Percentiles rank a stretch among this genome's conserved stretches.
These are phyloP conservation scores for Limnomonas spitsbergensis DNA, from an alignment of 139 green algal species.

Conservation along the genomic window DNA sequence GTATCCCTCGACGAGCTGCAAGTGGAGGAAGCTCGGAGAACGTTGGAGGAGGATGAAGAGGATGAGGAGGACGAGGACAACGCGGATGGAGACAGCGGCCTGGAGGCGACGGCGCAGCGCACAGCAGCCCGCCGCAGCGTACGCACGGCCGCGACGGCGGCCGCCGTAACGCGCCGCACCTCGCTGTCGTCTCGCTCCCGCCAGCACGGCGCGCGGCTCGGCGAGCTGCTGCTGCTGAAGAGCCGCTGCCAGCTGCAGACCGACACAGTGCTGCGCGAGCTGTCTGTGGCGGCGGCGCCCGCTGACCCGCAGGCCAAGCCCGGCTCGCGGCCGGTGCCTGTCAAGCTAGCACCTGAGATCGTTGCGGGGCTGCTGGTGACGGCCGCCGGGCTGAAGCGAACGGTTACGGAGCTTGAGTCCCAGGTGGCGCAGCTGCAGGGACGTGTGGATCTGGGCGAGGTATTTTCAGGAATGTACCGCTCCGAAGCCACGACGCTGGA, in stretches of 20 bases:
- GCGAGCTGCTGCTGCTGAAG: slow-evolving; percentile 1
- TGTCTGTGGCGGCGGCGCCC: not conserved
- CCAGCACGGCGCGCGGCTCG: not conserved
- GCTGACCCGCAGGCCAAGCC: too few relatives aligned
- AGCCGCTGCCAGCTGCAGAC: not conserved
- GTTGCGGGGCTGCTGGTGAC: not conserved
- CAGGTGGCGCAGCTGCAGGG: not conserved
- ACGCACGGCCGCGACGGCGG: too few relatives aligned
- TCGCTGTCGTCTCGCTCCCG: not conserved
- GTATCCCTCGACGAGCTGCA: not conserved
- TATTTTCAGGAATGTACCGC: not conserved
- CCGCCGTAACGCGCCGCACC: not conserved
- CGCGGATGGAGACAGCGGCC: not conserved
- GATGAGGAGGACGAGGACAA: not conserved
- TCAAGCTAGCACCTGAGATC: not conserved
- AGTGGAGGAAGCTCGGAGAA: too few relatives aligned
- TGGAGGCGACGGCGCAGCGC: not conserved
- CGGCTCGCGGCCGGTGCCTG: too few relatives aligned
- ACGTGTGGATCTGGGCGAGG: not conserved
- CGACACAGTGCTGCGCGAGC: not conserved
- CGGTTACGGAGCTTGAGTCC: not conserved
- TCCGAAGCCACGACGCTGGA: not conserved
- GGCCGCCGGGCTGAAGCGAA: not conserved
- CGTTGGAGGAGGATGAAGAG: too few relatives aligned
- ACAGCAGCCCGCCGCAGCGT: too few relatives aligned